Evolutionary conservation across 1,284 basidiomycete species (phyloP).

Genomic region (Ganoderma lingzhi): DNA sequence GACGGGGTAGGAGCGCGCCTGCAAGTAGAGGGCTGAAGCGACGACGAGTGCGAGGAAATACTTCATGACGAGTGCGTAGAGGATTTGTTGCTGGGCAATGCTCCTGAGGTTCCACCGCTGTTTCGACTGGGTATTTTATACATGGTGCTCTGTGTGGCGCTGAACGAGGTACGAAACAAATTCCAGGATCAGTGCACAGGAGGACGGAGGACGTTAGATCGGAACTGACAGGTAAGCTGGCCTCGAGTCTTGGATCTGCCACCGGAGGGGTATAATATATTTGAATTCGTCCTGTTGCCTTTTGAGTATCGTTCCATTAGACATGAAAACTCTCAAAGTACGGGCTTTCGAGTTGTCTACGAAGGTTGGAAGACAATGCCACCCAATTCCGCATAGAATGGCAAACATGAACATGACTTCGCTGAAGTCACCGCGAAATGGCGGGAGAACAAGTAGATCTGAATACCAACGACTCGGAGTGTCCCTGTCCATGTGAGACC

Average conservation of each 20-base stretch:
- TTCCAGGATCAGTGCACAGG: background rate
- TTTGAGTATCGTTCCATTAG: too few species aligned
- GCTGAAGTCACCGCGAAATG: background rate
- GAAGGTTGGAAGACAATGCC: background rate
- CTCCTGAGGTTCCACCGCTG: background rate
- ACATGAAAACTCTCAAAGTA: background rate
- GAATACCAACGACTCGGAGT: background rate
- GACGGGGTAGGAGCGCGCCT: background rate
- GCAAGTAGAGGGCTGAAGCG: slow-evolving; percentile 32
- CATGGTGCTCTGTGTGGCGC: background rate
- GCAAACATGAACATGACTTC: background rate
- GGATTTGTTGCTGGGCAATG: background rate
- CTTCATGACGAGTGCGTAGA: background rate
- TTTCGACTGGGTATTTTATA: background rate
- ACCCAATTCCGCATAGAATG: too few species aligned
- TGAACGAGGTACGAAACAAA: background rate
- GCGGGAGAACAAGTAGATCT: background rate
- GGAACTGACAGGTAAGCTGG: background rate
- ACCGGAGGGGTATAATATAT: background rate
- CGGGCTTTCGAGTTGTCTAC: background rate
- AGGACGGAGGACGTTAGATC: background rate
- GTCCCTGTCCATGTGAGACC: background rate
- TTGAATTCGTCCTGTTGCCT: background rate
- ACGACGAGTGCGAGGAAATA: background rate
- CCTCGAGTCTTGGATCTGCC: background rate